Evolutionary conservation across 2,329 filamentous ascomycete species (phyloP), one percentile per base, ranked within the genome.

Genomic region (Pestalotiopsis sp.): DNA sequence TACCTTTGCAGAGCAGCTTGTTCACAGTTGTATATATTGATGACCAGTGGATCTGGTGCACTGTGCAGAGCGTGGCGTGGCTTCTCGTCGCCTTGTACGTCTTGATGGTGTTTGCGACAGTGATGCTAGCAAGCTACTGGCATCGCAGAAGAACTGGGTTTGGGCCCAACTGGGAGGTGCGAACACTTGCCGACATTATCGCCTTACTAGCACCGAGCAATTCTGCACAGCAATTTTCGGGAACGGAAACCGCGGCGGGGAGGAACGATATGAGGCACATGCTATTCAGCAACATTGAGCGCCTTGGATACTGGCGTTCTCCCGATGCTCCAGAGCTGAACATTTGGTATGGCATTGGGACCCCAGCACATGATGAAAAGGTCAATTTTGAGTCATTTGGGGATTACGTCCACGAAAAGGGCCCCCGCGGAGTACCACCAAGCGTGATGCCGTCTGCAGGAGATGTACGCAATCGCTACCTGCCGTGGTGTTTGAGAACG

Each of bases 281-380:
- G 70, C 84, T 87, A 57, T 86, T 83, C 74, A 87, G 84, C 69
- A 88, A 88, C 70, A 82, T 86, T 4, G 90, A 95, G 73, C 86
- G 92, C 58, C 85, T 98, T n/a, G 94, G 94, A 6, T 97, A 97
- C 79, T 98, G 94, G 93, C 88, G 88, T 68, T 89, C 90, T 30
- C 89, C 89, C 20, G 89, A 89, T 66, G 84, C 85, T 69, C 85
- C 87, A 4, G 75, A 79, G 9, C 84, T 83, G 22, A 88, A 90
- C 22, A 83, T 94, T 30, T 97, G 96, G 84, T 94, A 97, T 75
- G 72, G 77, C 44, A 73, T 78, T 44, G 77, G 77, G 24, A 69
- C 73, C 6, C 66, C 76, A 11, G 73, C 73, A 1, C 70, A 71
- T 4, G 71, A 74, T 59, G 73, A 75, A 22, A 72, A 74, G 48